Evolutionary conservation across 176 grass and related monocot species (phyloP).

Genomic region (Rhynchospora tenuis): DNA sequence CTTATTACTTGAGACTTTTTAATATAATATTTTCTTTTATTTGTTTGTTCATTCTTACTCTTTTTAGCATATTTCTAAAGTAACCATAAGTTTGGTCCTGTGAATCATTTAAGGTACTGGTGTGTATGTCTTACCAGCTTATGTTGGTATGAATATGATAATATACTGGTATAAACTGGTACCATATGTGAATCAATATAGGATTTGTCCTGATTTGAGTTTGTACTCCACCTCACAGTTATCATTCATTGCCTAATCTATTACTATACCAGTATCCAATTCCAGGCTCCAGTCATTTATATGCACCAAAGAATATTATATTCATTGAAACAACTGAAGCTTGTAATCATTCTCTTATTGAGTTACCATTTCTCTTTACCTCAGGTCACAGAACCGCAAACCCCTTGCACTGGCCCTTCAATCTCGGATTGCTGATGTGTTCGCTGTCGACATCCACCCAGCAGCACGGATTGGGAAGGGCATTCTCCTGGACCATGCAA

Average conservation of each 20-base stretch:
- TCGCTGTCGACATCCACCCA: conserved; percentile 90
- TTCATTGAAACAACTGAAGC: not conserved
- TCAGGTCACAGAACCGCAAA: conserved; percentile 42
- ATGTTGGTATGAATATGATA: not conserved
- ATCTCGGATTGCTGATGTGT: conserved; percentile 85
- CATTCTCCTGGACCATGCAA: conserved; percentile 86
- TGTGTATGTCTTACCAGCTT: not conserved
- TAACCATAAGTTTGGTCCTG: not conserved
- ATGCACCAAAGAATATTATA: not conserved
- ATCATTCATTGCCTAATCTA: not conserved
- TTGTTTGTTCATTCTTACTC: not conserved
- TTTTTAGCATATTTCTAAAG: not conserved
- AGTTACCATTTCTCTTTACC: not conserved
- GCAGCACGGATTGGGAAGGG: conserved; percentile 74
- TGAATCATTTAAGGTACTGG: not conserved
- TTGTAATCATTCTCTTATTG: not conserved
- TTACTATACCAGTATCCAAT: not conserved
- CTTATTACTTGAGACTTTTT: not conserved
- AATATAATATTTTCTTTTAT: not conserved
- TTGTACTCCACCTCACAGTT: not conserved
- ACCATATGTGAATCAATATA: not conserved
- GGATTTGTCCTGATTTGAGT: not conserved
- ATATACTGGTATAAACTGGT: not conserved
- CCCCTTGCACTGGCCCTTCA: conserved; percentile 78
- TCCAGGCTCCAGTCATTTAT: not conserved